Evolutionary conservation across 2,329 filamentous ascomycete species (phyloP), one percentile per base, ranked within the genome.

Genomic region (Nemania sp.): DNA sequence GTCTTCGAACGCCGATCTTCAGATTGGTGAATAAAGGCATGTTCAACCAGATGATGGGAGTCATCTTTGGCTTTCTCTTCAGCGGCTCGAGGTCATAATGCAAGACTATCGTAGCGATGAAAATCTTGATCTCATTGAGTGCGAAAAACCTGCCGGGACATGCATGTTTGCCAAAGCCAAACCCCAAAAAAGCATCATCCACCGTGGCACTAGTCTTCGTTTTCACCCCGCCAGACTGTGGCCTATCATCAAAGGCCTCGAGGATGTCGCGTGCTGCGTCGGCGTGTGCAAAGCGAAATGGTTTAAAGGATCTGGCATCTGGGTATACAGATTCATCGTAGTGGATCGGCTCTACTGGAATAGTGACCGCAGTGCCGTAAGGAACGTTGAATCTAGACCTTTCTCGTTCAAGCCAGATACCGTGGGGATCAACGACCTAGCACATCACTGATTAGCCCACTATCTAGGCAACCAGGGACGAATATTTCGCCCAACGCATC

Each of bases 311-410:
- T 41, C 20, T 61, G 29, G 58, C 58, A 29, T 61, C 45, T 1
- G 58, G 45, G 10, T 61, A 61, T 1, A 61, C 18, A 3, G 29
- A 18, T 6, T 61, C 58, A 18, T 61, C 58, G n/a, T 26, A 41
- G 22, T 61, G 58, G 8, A 61, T 61, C 3, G 58, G 29, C 18
- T 61, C 29, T 18, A 61, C 24, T 22, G 58, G 58, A 43, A 53
- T 52, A 3, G 10, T 22, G 13, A 60, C 20, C 6, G 15, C 20
- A 7, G 45, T n/a, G 11, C 57, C 57, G 22, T 24, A 38, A 18
- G 57, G 57, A 5, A 61, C n/a, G 15, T 43, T 57, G 7, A 13
- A 11, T 6, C 3, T 24, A 2, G 38, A 57, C 18, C 18, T 13
- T 8, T 45, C 38, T 1, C 18, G 54, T 11, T 61, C 8, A 3